A percentile compares a stretch with the other conserved stretches of the same genome.
These are phyloP conservation scores for Suhomyces prunicola DNA, from an alignment of 805 yeast species.

Conservation along the genomic window DNA sequence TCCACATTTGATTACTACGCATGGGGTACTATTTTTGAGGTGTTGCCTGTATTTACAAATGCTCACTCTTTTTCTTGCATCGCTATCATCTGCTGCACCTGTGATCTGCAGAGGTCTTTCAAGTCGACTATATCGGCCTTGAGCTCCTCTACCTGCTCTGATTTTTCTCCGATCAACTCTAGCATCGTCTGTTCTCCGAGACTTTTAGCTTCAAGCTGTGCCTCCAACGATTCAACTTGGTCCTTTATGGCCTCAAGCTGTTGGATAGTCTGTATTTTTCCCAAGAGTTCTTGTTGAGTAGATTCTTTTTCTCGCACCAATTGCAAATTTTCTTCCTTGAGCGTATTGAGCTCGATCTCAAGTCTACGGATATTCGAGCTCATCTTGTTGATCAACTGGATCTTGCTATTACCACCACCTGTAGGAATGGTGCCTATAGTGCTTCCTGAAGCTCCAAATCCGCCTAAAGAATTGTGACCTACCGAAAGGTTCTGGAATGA, in stretches of 20 bases:
- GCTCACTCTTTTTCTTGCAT: slow-evolving; percentile 4
- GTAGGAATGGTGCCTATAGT: slow-evolving; percentile 10
- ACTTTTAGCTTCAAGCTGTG: slow-evolving; percentile 34
- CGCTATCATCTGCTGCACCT: slow-evolving; percentile 78
- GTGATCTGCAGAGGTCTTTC: slow-evolving; percentile 78
- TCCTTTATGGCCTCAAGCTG: slow-evolving; percentile 30
- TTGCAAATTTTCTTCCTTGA: slow-evolving; percentile 59
- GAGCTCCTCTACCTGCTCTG: slow-evolving; percentile 81
- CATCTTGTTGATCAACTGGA: slow-evolving; percentile 72
- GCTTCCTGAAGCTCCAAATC: background rate
- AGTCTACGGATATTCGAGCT: slow-evolving; percentile 73
- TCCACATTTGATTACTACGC: background rate
- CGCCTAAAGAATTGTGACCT: background rate
- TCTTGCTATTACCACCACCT: slow-evolving; percentile 19
- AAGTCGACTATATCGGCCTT: slow-evolving; percentile 85
- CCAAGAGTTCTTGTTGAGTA: slow-evolving; percentile 66
- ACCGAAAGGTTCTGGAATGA: background rate
- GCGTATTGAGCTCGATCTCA: slow-evolving; percentile 69
- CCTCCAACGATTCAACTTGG: slow-evolving; percentile 22
- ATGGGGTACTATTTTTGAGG: background rate
- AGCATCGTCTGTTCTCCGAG: slow-evolving; percentile 54
- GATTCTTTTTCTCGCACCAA: slow-evolving; percentile 57
- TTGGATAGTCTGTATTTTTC: slow-evolving; percentile 23
- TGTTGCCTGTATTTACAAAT: background rate
- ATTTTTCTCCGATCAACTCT: slow-evolving; percentile 78